Evolutionary conservation across 768 basidiomycete genomes (phyloP).

Genomic region (Boletus subparvulus): DNA sequence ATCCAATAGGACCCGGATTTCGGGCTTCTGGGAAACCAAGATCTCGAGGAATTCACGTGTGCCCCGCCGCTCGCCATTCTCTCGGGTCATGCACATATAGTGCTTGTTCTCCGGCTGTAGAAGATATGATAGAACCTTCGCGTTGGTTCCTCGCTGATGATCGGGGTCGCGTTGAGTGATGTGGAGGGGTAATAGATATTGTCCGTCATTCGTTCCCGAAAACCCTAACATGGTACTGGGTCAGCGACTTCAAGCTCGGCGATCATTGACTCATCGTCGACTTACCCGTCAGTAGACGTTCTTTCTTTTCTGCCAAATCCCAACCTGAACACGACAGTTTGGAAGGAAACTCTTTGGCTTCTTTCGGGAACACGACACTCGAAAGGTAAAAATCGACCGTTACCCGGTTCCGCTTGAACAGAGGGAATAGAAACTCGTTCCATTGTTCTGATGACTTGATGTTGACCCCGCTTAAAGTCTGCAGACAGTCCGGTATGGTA

Average conservation of each 20-base stretch:
- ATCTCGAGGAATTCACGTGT: conserved; percentile 23
- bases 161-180: conserved; percentile 31
- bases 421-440: conserved; percentile 20
- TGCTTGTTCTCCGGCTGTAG: conserved; percentile 24
- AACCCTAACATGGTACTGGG: conserved; percentile 25
- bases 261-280: not conserved
- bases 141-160: conserved; percentile 44
- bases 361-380: conserved; percentile 37
- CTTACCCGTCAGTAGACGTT: conserved; percentile 15
- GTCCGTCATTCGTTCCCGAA: conserved; percentile 41
- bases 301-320: conserved; percentile 36
- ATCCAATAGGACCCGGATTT: conserved; percentile 49
- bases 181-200: conserved; percentile 38
- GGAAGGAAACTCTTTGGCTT: conserved; percentile 36
- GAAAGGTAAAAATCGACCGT: conserved; percentile 40
- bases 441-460: conserved; percentile 30
- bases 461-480: conserved; percentile 34
- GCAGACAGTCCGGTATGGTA: conserved; percentile 22
- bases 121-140: conserved; percentile 34
- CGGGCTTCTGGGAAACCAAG: conserved; percentile 35
- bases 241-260: not conserved
- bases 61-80: conserved; percentile 15
- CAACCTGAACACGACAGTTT: conserved; percentile 38
- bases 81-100: conserved; percentile 14
- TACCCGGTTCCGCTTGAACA: conserved; percentile 29